phyloP scores from a whole-genome alignment of 441 rosid species.

The Erodium texanum region DNA sequence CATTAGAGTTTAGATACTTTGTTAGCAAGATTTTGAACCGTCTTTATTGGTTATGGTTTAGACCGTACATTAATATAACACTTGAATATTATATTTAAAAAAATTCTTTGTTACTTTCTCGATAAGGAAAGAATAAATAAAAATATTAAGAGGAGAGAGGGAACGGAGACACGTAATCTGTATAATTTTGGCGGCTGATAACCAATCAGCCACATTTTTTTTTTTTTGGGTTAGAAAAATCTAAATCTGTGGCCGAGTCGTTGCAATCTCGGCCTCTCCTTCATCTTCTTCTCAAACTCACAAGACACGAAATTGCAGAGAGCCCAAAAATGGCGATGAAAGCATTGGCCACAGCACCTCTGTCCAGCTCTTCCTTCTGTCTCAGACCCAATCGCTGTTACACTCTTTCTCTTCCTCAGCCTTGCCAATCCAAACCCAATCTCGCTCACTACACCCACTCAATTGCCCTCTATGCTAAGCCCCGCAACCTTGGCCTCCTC shows the following conservation, averaged over 20 bases:
- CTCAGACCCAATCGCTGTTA: background rate
- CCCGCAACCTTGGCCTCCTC: slow-evolving; percentile 1
- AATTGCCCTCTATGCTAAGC: background rate
- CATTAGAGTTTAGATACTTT: too few relatives aligned
- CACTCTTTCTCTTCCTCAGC: background rate
- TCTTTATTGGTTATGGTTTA: too few relatives aligned
- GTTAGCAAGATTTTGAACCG: too few relatives aligned
- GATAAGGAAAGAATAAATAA: too few relatives aligned
- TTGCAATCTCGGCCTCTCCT: background rate
- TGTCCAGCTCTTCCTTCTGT: background rate
- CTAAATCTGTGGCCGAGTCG: background rate
- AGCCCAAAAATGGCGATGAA: background rate
- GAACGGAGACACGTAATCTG: background rate
- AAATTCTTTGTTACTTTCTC: too few relatives aligned
- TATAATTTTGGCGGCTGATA: background rate
- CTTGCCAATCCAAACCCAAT: background rate
- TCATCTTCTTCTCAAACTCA: background rate
- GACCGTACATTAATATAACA: too few relatives aligned
- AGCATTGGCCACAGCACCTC: background rate
- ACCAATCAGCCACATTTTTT: background rate
- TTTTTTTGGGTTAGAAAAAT: background rate
- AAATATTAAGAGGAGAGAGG: background rate
- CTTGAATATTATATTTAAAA: too few relatives aligned
- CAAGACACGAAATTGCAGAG: background rate
- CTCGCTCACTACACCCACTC: background rate